phyloP scores from a whole-genome alignment of 2,329 filamentous ascomycete genomes.

The Calonectria hongkongensis region DNA sequence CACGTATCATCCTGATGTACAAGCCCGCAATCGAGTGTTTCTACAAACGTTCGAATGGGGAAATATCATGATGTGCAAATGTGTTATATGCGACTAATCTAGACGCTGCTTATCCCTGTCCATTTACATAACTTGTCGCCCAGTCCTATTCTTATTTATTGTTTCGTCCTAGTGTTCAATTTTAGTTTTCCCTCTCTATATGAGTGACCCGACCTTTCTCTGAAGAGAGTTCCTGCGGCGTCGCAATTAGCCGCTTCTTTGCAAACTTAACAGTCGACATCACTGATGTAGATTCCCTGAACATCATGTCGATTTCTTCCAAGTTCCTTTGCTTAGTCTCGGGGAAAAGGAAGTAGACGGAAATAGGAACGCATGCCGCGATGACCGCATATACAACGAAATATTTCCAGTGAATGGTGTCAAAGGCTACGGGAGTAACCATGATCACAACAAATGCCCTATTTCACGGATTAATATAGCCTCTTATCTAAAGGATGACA shows the following conservation, averaged over 20 bases:
- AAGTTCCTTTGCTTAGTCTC: background rate
- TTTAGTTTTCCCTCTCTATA: background rate
- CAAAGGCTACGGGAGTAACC: background rate
- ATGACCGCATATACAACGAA: background rate
- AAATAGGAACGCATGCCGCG: background rate
- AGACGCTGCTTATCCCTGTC: too few species aligned
- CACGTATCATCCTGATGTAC: too few species aligned
- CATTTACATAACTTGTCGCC: too few species aligned
- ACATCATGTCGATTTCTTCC: background rate
- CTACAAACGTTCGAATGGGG: too few species aligned
- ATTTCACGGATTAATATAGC: background rate
- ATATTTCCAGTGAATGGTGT: conserved; percentile 3
- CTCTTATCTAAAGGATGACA: background rate
- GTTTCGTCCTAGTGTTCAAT: too few species aligned
- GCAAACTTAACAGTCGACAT: background rate
- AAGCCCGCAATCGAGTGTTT: too few species aligned
- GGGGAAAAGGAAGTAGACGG: conserved; percentile 1
- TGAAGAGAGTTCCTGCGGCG: background rate
- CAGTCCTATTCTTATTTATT: too few species aligned
- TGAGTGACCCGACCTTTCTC: background rate
- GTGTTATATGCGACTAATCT: too few species aligned
- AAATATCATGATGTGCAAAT: too few species aligned
- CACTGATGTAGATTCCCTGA: background rate
- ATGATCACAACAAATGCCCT: conserved; percentile 15
- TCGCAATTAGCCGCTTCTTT: background rate